These are phyloP conservation scores for Hyaloscypha bicolor DNA, from an alignment of 495 filamentous ascomycete species.

Conservation along the genomic window DNA sequence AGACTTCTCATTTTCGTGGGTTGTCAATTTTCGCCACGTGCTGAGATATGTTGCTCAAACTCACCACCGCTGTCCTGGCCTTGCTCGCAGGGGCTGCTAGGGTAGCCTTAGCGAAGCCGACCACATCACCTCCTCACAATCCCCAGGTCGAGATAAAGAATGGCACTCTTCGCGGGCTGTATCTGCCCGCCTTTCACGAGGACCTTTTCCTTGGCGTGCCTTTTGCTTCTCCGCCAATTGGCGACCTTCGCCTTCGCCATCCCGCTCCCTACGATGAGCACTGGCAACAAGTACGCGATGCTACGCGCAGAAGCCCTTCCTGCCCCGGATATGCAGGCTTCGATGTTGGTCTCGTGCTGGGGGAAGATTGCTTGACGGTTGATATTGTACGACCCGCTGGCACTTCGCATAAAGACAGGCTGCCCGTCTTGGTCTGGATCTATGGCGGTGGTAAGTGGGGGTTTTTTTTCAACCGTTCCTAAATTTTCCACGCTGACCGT, in stretches of 20 bases:
- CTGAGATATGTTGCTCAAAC: not conserved
- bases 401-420: constrained; percentile 37
- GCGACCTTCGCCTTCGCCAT: constrained; percentile 6
- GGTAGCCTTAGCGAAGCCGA: constrained; percentile 1
- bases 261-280: not conserved
- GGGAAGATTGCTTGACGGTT: constrained; percentile 57
- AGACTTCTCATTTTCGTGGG: not conserved
- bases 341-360: constrained; percentile 1
- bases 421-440: constrained; percentile 68
- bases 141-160: constrained; percentile 8
- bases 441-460: constrained; percentile 53
- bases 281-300: not conserved
- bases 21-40: not conserved
- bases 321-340: constrained; percentile 15
- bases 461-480: not conserved
- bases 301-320: not conserved
- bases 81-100: not conserved
- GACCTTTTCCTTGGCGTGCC: constrained; percentile 12
- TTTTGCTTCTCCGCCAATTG: constrained; percentile 11
- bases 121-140: not conserved
- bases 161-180: not conserved
- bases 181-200: constrained; percentile 6
- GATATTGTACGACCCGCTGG: constrained; percentile 54
- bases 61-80: not conserved
- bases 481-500: not conserved